Evolutionary conservation across 306 rosid genomes (phyloP).

Genomic region (Psophocarpus tetragonolobus): DNA sequence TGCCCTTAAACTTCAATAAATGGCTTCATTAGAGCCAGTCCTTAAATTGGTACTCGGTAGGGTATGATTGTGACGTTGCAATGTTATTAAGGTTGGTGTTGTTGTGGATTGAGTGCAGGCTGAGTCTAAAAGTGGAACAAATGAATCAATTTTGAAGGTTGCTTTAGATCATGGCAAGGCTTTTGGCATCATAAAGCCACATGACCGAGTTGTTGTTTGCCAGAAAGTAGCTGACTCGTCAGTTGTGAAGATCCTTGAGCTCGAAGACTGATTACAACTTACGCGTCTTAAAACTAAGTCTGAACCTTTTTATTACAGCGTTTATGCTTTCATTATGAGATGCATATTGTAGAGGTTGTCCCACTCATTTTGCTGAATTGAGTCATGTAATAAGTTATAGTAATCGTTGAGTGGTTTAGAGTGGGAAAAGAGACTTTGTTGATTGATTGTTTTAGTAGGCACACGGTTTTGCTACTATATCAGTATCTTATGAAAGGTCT

Average conservation of each 20-base stretch:
- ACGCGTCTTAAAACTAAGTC: neutral
- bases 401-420: constrained; percentile 24
- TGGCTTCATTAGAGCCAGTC: neutral
- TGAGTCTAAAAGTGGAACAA: constrained; percentile 70
- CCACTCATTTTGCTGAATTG: constrained; percentile 21
- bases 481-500: neutral
- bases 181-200: constrained; percentile 75
- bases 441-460: neutral
- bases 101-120: constrained; percentile 54
- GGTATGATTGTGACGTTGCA: neutral
- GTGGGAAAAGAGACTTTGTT: neutral
- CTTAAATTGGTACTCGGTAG: neutral
- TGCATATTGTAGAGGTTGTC: constrained; percentile 4
- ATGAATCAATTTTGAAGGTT: constrained; percentile 85
- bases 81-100: constrained; percentile 12
- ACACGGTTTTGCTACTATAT: neutral
- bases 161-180: constrained; percentile 91
- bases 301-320: neutral
- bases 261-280: constrained; percentile 55
- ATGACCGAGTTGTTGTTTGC: constrained; percentile 87
- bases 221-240: constrained; percentile 93
- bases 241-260: constrained; percentile 93
- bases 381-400: constrained; percentile 20
- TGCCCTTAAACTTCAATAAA: neutral
- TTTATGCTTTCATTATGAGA: neutral